phyloP scores from a whole-genome alignment of 345 rosid genomes.

The Mallotus nudiflorus region DNA sequence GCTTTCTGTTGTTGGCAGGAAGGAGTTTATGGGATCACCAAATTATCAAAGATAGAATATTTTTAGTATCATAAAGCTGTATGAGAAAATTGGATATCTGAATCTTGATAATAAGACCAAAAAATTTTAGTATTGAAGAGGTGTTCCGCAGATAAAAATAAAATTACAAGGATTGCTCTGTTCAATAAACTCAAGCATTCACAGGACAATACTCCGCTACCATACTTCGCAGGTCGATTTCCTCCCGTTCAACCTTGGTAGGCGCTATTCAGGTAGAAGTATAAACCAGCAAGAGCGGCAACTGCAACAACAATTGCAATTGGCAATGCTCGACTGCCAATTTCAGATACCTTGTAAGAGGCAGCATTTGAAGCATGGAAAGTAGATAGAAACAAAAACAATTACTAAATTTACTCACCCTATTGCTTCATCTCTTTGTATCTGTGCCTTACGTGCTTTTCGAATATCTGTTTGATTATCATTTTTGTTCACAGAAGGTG shows the following conservation, averaged over 20 bases:
- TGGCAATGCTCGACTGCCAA: slow-evolving; percentile 70
- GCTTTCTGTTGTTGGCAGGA: too few relatives aligned
- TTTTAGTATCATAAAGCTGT: too few relatives aligned
- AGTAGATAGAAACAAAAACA: not conserved
- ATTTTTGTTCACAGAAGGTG: slow-evolving; percentile 59
- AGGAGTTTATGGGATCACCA: too few relatives aligned
- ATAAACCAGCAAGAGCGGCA: slow-evolving; percentile 66
- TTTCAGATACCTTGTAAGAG: not conserved
- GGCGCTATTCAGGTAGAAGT: slow-evolving; percentile 65
- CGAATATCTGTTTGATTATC: slow-evolving; percentile 59
- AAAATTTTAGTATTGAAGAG: not conserved
- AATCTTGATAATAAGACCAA: too few relatives aligned
- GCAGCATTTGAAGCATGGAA: not conserved
- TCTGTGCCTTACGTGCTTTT: slow-evolving; percentile 71
- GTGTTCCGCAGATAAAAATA: slow-evolving; percentile 1
- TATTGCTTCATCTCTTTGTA: slow-evolving; percentile 69
- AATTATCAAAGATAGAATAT: too few relatives aligned
- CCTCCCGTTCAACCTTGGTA: slow-evolving; percentile 26
- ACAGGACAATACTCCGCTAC: not conserved
- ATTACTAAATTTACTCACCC: slow-evolving; percentile 48
- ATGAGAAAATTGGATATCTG: too few relatives aligned
- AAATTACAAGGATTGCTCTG: slow-evolving; percentile 17
- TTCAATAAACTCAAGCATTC: not conserved
- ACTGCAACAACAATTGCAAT: slow-evolving; percentile 66
- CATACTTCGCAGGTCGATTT: not conserved